Conservation (phyloP, 495 filamentous ascomycete genomes). For the Lasiosphaeriaceae sp. region DNA sequence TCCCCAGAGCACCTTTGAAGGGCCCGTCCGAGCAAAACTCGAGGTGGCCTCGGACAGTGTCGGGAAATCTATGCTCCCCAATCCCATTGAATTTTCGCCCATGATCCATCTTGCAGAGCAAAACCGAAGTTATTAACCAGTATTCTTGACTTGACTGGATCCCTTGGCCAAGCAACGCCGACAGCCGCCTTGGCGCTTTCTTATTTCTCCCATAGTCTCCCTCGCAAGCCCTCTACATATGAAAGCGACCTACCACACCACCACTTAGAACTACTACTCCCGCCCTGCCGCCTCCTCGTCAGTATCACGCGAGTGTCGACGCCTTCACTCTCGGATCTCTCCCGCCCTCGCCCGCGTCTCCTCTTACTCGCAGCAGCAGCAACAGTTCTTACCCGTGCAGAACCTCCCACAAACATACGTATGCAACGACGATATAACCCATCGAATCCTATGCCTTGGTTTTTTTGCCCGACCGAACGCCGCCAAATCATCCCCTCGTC, state of each 20-base stretch:
- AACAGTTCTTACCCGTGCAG: not conserved
- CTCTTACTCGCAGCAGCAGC: no score
- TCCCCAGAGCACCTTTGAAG: no score
- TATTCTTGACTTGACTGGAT: not conserved
- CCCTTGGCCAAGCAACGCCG: not conserved
- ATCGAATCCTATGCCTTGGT: conserved; percentile 2
- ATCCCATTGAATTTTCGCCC: no score
- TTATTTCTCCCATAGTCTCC: not conserved
- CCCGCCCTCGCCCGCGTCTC: not conserved
- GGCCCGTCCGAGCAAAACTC: no score
- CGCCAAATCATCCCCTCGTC: not conserved
- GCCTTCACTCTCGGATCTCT: not conserved
- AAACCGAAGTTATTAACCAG: no score
- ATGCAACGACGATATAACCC: conserved; percentile 24
- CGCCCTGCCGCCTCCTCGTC: not conserved
- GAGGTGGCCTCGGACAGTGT: no score
- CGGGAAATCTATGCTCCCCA: no score
- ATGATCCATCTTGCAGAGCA: no score
- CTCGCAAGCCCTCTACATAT: not conserved
- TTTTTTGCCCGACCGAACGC: not conserved
- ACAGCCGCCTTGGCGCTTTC: not conserved
- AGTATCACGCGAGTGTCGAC: not conserved
- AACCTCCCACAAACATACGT: conserved; percentile 15
- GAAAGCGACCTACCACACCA: not conserved
- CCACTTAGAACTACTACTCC: not conserved